phyloP scores from a whole-genome alignment of 495 filamentous ascomycete genomes.

The Staphylotrichum longicolle region DNA sequence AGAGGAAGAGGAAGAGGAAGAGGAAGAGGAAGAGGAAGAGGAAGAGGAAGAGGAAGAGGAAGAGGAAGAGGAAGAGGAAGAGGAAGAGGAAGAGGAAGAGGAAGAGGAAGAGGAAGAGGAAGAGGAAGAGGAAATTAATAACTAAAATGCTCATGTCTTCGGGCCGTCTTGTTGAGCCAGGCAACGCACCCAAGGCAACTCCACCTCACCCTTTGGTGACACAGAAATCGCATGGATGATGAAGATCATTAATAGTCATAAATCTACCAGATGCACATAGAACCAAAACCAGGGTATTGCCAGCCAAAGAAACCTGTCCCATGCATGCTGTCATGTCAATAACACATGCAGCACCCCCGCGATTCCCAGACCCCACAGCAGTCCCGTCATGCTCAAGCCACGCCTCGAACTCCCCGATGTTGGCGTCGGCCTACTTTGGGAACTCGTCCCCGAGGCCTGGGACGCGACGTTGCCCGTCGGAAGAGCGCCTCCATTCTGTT shows the following conservation, averaged over 20 bases:
- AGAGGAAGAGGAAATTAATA: too few species aligned
- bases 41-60: too few species aligned
- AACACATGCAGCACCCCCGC: background rate
- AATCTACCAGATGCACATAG: background rate
- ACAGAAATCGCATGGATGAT: background rate
- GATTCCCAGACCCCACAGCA: background rate
- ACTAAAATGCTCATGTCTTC: too few species aligned
- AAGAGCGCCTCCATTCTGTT: background rate
- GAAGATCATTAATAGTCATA: constrained; percentile 5
- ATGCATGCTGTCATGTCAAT: background rate
- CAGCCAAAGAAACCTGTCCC: background rate
- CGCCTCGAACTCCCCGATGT: background rate
- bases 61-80: too few species aligned
- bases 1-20: too few species aligned
- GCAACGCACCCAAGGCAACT: too few species aligned
- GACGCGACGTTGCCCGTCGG: background rate
- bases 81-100: too few species aligned
- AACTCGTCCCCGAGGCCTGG: background rate
- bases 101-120: too few species aligned
- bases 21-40: too few species aligned
- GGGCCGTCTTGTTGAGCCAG: too few species aligned
- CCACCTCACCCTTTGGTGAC: too few species aligned
- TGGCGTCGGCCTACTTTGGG: background rate
- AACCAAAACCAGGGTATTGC: constrained; percentile 10
- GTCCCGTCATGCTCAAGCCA: background rate